Evolutionary conservation across 2,329 filamentous ascomycete genomes (phyloP), one percentile per base, ranked within the genome.

Genomic region (Aspergillus sp.): DNA sequence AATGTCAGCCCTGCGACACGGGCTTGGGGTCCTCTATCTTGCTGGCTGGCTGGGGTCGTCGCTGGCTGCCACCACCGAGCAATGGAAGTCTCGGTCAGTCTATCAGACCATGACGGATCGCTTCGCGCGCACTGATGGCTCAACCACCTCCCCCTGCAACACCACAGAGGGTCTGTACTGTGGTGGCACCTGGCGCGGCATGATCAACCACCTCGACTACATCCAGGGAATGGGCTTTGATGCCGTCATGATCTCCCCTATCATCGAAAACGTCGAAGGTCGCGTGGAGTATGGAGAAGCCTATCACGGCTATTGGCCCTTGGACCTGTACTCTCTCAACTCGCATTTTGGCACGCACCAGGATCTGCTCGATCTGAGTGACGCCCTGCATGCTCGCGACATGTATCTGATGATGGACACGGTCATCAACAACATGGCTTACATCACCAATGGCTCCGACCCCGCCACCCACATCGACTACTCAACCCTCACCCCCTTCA

Each of bases 381-480:
- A 69, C 30, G 77, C 79, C 8, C 68, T 83, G 10, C 82, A 84
- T 67, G 64, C 63, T 13, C 75, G 70, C 64, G 80, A 76, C 60
- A 84, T 80, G 81, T 83, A 80, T 62, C 65, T 85, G 10, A 83
- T 84, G 82, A 75, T 83, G 49, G 82, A 84, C 63, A 77, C 82
- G 2, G 81, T 84, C 9, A 77, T 81, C 41, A 84, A 84, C 67
- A 80, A 84, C 58, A 76, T 80, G 74, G 78, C 70, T 7, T 74
- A 67, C 12, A 68, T 72, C 8, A 71, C 68, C 5, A 67, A 73
- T 54, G 69, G 67, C 10, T 64, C 65, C 25, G 54, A 71, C 41
- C 70, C 71, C 1, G 65, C 65, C 17, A 69, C 63, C 1, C 55
- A 59, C 38, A 57, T 73, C 30, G 64, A 73, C 59, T 72, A 72